Evolutionary conservation across 768 basidiomycete species (phyloP).

Genomic region (Termitomyces sp.): DNA sequence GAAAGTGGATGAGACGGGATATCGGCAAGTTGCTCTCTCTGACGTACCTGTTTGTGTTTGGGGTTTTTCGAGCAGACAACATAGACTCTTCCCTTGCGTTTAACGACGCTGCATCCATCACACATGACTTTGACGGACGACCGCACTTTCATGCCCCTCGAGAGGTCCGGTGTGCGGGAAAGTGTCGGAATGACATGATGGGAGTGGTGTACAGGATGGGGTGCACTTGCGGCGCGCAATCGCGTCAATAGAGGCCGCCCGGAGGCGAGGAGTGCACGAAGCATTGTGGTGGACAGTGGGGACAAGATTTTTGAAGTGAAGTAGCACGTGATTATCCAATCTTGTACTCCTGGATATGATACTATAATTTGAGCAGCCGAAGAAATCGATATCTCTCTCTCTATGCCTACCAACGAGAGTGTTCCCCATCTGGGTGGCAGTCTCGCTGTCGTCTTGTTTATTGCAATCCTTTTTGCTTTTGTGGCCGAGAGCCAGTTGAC

Average conservation of each 20-base stretch:
- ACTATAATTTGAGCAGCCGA: no score
- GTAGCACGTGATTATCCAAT: conserved; percentile 6
- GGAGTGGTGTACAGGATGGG: conserved; percentile 27
- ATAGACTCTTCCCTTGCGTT: conserved; percentile 87
- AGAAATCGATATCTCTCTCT: background rate
- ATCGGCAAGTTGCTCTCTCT: background rate
- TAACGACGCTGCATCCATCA: conserved; percentile 87
- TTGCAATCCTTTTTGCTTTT: conserved; percentile 62
- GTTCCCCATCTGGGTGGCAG: conserved; percentile 43
- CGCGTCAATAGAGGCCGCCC: conserved; percentile 60
- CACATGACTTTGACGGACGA: conserved; percentile 94
- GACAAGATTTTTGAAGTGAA: background rate
- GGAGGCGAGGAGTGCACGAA: conserved; percentile 62
- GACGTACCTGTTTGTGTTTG: conserved; percentile 91
- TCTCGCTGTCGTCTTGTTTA: conserved; percentile 52
- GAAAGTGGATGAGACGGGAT: conserved; percentile 8
- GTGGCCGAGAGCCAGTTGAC: conserved; percentile 74
- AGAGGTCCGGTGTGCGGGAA: conserved; percentile 29
- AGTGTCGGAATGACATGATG: conserved; percentile 22
- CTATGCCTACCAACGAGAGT: conserved; percentile 21
- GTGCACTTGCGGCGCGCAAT: conserved; percentile 33
- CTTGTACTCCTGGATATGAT: conserved; percentile 5
- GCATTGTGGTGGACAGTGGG: conserved; percentile 37
- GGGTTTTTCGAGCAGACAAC: conserved; percentile 92
- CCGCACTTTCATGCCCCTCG: conserved; percentile 95